These are phyloP conservation scores for Coemansia sp. DNA, from an alignment of 192 early-diverging fungal genomes.

Conservation along the genomic window DNA sequence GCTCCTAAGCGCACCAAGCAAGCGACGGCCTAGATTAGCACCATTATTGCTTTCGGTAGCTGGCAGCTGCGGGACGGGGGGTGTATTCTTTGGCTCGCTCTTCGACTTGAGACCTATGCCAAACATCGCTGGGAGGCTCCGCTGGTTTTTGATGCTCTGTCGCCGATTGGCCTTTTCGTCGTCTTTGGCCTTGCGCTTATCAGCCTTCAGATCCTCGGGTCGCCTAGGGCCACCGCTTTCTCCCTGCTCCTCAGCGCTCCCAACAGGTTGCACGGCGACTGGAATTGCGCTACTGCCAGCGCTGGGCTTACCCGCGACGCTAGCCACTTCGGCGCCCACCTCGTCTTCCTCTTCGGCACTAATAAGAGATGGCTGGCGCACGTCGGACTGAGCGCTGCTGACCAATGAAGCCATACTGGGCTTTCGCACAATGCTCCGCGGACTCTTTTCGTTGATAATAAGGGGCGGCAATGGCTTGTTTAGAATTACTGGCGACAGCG, in stretches of 20 bases:
- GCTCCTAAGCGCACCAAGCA: conserved; percentile 36
- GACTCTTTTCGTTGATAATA: background rate
- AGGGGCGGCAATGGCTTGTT: conserved; percentile 43
- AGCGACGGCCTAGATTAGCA: conserved; percentile 38
- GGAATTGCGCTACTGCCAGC: background rate
- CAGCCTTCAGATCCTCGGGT: background rate
- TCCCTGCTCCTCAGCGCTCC: background rate
- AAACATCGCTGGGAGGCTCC: conserved; percentile 53
- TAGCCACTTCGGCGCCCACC: background rate
- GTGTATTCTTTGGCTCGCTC: conserved; percentile 23
- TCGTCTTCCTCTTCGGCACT: background rate
- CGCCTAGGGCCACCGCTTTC: background rate
- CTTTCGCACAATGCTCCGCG: conserved; percentile 10
- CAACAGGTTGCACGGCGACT: background rate
- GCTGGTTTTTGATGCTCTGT: conserved; percentile 53
- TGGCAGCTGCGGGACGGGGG: conserved; percentile 41
- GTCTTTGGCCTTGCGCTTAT: conserved; percentile 28
- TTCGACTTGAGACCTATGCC: conserved; percentile 39
- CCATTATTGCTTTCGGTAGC: conserved; percentile 1
- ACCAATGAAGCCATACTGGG: conserved; percentile 8
- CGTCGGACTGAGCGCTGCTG: background rate
- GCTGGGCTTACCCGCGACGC: background rate
- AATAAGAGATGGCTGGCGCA: background rate
- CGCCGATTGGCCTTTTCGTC: conserved; percentile 36
- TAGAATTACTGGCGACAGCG: conserved; percentile 10